Conservation (phyloP, 2,329 filamentous ascomycete species). For the Talaromyces sp. region DNA sequence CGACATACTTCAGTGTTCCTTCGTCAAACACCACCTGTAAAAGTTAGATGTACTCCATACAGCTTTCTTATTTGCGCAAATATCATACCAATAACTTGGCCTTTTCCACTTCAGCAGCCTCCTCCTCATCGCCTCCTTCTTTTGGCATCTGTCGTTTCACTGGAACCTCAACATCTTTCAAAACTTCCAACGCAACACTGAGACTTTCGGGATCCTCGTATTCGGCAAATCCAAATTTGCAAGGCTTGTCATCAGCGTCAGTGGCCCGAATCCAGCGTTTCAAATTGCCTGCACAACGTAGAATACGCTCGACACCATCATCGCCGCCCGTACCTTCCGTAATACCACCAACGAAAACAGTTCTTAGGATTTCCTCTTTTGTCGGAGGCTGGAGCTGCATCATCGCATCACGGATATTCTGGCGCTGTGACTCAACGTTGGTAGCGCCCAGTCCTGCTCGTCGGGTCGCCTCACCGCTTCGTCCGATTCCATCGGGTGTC, state of each 20-base stretch:
- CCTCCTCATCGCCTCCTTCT: slow-evolving; percentile 34
- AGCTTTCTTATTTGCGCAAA: background rate
- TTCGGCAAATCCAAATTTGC: slow-evolving; percentile 91
- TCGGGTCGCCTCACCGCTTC: slow-evolving; percentile 45
- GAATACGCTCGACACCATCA: slow-evolving; percentile 71
- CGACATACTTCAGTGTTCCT: slow-evolving; percentile 77
- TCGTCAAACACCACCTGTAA: slow-evolving; percentile 68
- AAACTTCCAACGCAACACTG: slow-evolving; percentile 76
- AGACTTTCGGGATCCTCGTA: slow-evolving; percentile 90
- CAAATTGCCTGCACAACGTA: slow-evolving; percentile 72
- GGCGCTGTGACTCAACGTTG: slow-evolving; percentile 63
- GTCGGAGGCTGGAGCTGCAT: slow-evolving; percentile 76
- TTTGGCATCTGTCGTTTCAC: slow-evolving; percentile 64
- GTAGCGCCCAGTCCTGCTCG: slow-evolving; percentile 59
- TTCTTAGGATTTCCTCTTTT: slow-evolving; percentile 84
- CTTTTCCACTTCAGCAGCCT: slow-evolving; percentile 60
- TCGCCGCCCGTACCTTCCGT: slow-evolving; percentile 75
- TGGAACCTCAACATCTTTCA: slow-evolving; percentile 78
- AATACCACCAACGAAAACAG: slow-evolving; percentile 84
- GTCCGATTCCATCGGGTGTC: slow-evolving; percentile 45
- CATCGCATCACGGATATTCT: slow-evolving; percentile 64
- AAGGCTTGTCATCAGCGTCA: slow-evolving; percentile 74
- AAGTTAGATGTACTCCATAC: slow-evolving; percentile 23
- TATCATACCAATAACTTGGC: slow-evolving; percentile 61
- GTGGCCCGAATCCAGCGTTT: slow-evolving; percentile 79